phyloP scores from a whole-genome alignment of 2,329 filamentous ascomycete genomes.

The Aspergillus tanneri region DNA sequence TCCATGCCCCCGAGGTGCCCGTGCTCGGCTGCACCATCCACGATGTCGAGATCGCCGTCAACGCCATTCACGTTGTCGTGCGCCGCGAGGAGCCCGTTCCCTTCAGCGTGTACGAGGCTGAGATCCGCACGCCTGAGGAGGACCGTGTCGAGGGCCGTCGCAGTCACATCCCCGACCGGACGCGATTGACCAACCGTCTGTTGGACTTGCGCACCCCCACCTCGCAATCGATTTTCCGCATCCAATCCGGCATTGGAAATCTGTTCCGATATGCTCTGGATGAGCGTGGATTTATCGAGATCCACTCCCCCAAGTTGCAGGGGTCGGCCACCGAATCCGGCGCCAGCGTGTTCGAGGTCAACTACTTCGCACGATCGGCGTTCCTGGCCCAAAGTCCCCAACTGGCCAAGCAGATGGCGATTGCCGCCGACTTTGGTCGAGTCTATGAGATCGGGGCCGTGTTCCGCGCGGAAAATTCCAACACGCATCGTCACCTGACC shows the following conservation, averaged over 20 bases:
- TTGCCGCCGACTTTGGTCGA: conserved; percentile 82
- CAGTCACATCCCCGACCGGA: conserved; percentile 67
- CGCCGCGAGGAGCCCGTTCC: conserved; percentile 62
- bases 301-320: conserved; percentile 90
- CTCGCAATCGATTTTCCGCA: conserved; percentile 82
- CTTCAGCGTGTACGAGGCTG: conserved; percentile 69
- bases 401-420: conserved; percentile 87
- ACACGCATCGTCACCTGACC: conserved; percentile 89
- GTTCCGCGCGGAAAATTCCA: conserved; percentile 92
- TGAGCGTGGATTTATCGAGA: conserved; percentile 78
- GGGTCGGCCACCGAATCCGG: conserved; percentile 88
- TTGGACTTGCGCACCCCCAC: conserved; percentile 82
- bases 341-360: conserved; percentile 84
- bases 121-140: conserved; percentile 59
- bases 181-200: conserved; percentile 74
- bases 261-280: conserved; percentile 77
- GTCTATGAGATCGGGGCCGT: conserved; percentile 90
- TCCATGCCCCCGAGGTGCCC: conserved; percentile 71
- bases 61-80: conserved; percentile 62
- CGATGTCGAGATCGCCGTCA: conserved; percentile 71
- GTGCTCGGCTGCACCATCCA: conserved; percentile 75
- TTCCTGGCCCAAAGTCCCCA: conserved; percentile 92
- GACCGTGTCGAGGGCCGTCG: conserved; percentile 56
- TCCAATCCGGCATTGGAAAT: conserved; percentile 76
- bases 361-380: conserved; percentile 84